Evolutionary conservation across 306 rosid genomes (phyloP).

Genomic region (Styphnolobium japonicum): DNA sequence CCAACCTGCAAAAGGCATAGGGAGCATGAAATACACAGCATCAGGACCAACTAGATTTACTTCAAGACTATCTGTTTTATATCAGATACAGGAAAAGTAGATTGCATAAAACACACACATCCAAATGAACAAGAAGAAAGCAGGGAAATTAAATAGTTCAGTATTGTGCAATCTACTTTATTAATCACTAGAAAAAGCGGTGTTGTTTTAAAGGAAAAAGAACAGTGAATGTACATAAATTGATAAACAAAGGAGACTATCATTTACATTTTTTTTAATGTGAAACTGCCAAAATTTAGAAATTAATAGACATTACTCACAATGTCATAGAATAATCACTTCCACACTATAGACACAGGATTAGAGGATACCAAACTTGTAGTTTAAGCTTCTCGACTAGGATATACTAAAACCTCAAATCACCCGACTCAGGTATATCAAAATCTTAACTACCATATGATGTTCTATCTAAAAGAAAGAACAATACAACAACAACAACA

Average conservation of each 20-base stretch:
- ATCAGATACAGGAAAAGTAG: background rate
- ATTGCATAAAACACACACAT: background rate
- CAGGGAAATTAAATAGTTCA: background rate
- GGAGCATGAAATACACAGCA: background rate
- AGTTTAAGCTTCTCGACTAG: too few relatives aligned
- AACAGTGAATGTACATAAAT: background rate
- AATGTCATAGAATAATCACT: too few relatives aligned
- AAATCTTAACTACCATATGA: too few relatives aligned
- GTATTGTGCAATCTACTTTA: background rate
- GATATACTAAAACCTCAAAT: too few relatives aligned
- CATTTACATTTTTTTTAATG: background rate
- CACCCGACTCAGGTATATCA: too few relatives aligned
- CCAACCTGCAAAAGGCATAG: constrained; percentile 10
- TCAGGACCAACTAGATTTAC: background rate
- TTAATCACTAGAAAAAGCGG: too few relatives aligned
- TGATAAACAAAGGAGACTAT: background rate
- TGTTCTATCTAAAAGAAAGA: too few relatives aligned
- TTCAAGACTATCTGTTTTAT: background rate
- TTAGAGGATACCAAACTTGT: background rate
- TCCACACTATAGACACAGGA: background rate
- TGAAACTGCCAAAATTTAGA: background rate
- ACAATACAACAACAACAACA: too few relatives aligned
- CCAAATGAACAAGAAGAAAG: background rate
- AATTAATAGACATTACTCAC: background rate
- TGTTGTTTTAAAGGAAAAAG: too few relatives aligned